Evolutionary conservation across 768 basidiomycete genomes (phyloP), one percentile per base, ranked within the genome.

Genomic region (Amanita muscaria): DNA sequence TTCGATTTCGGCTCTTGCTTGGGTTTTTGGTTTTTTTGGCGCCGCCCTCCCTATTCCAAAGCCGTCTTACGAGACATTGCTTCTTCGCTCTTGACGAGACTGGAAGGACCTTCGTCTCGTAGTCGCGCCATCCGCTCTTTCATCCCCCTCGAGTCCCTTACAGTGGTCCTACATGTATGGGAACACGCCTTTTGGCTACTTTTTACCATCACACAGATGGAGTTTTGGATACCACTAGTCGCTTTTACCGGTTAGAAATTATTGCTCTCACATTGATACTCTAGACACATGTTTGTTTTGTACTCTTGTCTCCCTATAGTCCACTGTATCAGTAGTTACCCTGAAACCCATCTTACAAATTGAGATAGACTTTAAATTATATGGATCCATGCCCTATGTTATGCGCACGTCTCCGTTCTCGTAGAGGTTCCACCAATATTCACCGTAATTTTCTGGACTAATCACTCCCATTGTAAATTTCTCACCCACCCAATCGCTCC

Each of bases 341-440:
- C n/a, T n/a, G n/a, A n/a, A n/a, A n/a, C n/a, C n/a, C n/a, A n/a
- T n/a, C n/a, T n/a, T n/a, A n/a, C n/a, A n/a, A n/a, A n/a, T n/a
- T n/a, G n/a, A n/a, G n/a, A n/a, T n/a, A n/a, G n/a, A n/a, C n/a
- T n/a, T n/a, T n/a, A n/a, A n/a, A n/a, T n/a, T n/a, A n/a, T n/a
- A n/a, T n/a, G n/a, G n/a, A n/a, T n/a, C n/a, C n/a, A n/a, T n/a
- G n/a, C n/a, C 43, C 27, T 47, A 42, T 49, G 38, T 7, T 5
- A 44, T 36, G 25, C 21, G 43, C 27, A 42, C 40, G 18, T 36
- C 44, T 29, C 49, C 42, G 23, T 42, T 35, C 23, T 60, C 49
- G 1, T 47, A 46, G 30, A 54, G 52, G 3, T 52, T 56, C 62
- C 64, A 64, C 59, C 62, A 63, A 36, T 53, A 56, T 47, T 66